Evolutionary conservation across 495 filamentous ascomycete species (phyloP).

Genomic region (Daldinia vernicosa): DNA sequence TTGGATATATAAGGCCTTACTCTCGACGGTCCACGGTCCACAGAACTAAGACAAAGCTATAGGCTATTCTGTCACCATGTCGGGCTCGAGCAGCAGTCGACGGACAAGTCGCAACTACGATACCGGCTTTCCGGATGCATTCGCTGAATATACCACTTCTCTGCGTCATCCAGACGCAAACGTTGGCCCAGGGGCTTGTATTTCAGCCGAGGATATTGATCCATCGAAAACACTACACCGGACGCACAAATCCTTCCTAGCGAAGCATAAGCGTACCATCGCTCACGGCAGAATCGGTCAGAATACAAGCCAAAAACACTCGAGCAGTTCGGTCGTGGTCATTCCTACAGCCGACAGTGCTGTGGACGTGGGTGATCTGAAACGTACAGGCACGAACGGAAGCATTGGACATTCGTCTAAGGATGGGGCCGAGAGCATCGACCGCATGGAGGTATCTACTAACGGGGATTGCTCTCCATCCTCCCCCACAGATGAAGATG

Average conservation of each 20-base stretch:
- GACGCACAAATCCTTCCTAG: slow-evolving; percentile 40
- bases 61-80: slow-evolving; percentile 32
- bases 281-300: slow-evolving; percentile 35
- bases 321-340: slow-evolving; percentile 11
- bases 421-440: slow-evolving; percentile 35
- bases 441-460: slow-evolving; percentile 20
- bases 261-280: slow-evolving; percentile 42
- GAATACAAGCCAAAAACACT: neutral
- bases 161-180: slow-evolving; percentile 46
- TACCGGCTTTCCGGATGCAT: slow-evolving; percentile 46
- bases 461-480: slow-evolving; percentile 28
- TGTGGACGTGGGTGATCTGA: slow-evolving; percentile 27
- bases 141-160: slow-evolving; percentile 44
- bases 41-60: slow-evolving; percentile 17
- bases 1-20: slow-evolving; percentile 1
- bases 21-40: neutral
- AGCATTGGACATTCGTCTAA: slow-evolving; percentile 33
- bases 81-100: slow-evolving; percentile 39
- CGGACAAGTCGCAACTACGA: slow-evolving; percentile 41
- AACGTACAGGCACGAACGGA: slow-evolving; percentile 28
- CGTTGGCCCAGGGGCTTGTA: slow-evolving; percentile 39
- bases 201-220: slow-evolving; percentile 46
- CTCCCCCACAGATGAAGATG: slow-evolving; percentile 24
- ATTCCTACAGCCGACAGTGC: slow-evolving; percentile 28
- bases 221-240: slow-evolving; percentile 42